A percentile compares a stretch with the other conserved stretches of the same genome.
These are phyloP conservation scores for Raffaelea ambrosiae DNA, from an alignment of 2,329 filamentous ascomycete species.

Conservation along the genomic window DNA sequence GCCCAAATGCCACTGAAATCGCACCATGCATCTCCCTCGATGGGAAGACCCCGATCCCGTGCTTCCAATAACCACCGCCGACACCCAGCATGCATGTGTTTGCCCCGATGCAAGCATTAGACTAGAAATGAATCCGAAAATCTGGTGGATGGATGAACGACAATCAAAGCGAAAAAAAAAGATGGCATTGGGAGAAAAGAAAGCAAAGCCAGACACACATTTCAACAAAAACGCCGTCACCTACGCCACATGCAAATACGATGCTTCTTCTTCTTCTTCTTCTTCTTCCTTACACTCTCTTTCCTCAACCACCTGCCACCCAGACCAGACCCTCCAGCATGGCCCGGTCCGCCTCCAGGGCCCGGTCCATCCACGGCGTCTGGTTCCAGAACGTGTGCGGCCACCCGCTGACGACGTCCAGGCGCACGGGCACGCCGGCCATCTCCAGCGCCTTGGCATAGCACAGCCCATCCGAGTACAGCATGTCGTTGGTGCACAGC, in stretches of 20 bases:
- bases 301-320: slow-evolving; percentile 18
- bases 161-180: not conserved
- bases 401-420: slow-evolving; percentile 35
- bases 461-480: slow-evolving; percentile 43
- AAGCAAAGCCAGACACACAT: not conserved
- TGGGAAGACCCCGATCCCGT: too few relatives aligned
- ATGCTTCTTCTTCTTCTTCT: too few relatives aligned
- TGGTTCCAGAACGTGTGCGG: slow-evolving; percentile 46
- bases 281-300: too few relatives aligned
- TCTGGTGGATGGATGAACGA: too few relatives aligned
- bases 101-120: not conserved
- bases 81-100: too few relatives aligned
- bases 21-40: too few relatives aligned
- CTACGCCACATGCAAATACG: too few relatives aligned
- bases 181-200: not conserved
- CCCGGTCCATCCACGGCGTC: slow-evolving; percentile 30
- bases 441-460: slow-evolving; percentile 33
- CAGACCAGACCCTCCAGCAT: slow-evolving; percentile 33
- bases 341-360: slow-evolving; percentile 30
- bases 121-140: not conserved
- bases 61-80: too few relatives aligned
- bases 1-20: too few relatives aligned
- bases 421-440: slow-evolving; percentile 28
- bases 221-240: too few relatives aligned
- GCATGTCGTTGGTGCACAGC: slow-evolving; percentile 39